A percentile compares a stretch with the other conserved stretches of the same genome.
phyloP scores from a whole-genome alignment of 192 early-diverging fungal genomes.

The Funneliformis geosporum region DNA sequence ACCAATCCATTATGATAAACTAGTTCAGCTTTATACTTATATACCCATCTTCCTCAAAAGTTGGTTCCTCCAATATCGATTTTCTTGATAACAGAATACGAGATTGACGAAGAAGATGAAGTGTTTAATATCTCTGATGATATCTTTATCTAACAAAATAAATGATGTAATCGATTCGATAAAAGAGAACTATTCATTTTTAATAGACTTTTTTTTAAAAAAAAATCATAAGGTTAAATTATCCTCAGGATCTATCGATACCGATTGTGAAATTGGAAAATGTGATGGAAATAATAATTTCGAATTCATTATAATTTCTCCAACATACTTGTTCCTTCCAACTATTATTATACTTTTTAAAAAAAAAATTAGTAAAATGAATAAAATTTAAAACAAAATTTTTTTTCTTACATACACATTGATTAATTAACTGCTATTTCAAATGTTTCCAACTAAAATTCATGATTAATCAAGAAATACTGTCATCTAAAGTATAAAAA shows the following conservation, averaged over 20 bases:
- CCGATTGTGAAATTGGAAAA: not conserved
- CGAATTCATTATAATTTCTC: constrained; percentile 26
- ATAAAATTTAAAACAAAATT: not conserved
- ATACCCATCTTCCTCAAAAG: not conserved
- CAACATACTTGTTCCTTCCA: constrained; percentile 8
- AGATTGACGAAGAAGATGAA: constrained; percentile 10
- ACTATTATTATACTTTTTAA: not conserved
- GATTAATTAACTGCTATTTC: constrained; percentile 40
- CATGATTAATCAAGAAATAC: not conserved
- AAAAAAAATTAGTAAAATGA: not conserved
- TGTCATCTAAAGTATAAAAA: constrained; percentile 32
- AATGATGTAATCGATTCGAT: not conserved
- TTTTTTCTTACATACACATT: constrained; percentile 28
- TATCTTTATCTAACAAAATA: not conserved
- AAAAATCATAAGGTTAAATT: not conserved
- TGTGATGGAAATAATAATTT: constrained; percentile 24
- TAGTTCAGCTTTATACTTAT: not conserved
- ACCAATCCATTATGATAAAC: not conserved
- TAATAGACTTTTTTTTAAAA: not conserved
- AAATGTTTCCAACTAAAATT: constrained; percentile 32
- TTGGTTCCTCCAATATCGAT: not conserved
- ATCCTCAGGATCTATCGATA: not conserved
- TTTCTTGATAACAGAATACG: constrained; percentile 21
- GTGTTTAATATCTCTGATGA: constrained; percentile 6
- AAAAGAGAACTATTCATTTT: not conserved